phyloP scores from a whole-genome alignment of 73 alveolate genomes.

The Paramecium biaurelia region DNA sequence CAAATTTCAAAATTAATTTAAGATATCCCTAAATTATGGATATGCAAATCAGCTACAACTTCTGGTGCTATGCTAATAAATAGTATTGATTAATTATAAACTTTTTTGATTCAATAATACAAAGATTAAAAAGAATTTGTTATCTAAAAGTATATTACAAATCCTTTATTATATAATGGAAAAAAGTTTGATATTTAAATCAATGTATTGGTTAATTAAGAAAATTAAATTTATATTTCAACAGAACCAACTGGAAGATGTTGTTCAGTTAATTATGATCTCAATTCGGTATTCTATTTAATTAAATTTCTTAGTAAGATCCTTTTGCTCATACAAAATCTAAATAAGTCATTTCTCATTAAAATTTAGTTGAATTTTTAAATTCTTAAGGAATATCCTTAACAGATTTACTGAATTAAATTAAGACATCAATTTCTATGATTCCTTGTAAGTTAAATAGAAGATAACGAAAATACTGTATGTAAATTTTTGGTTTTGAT shows the following conservation, averaged over 20 bases:
- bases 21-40: background rate
- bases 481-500: conserved; percentile 86
- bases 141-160: conserved; percentile 84
- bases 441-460: conserved; percentile 25
- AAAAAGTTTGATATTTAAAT: conserved; percentile 87
- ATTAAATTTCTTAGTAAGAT: conserved; percentile 28
- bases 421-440: background rate
- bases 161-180: conserved; percentile 81
- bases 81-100: background rate
- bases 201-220: conserved; percentile 80
- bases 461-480: conserved; percentile 49
- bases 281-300: conserved; percentile 33
- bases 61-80: background rate
- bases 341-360: conserved; percentile 68
- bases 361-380: conserved; percentile 49
- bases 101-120: background rate
- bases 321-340: conserved; percentile 76
- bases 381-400: background rate
- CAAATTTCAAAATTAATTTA: background rate
- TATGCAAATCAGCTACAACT: background rate
- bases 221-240: conserved; percentile 66
- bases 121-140: conserved; percentile 46
- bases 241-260: conserved; percentile 69
- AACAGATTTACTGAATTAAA: background rate
- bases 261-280: conserved; percentile 43